Conservation (phyloP, 2,329 filamentous ascomycete species). For the Penicillium sp. region DNA sequence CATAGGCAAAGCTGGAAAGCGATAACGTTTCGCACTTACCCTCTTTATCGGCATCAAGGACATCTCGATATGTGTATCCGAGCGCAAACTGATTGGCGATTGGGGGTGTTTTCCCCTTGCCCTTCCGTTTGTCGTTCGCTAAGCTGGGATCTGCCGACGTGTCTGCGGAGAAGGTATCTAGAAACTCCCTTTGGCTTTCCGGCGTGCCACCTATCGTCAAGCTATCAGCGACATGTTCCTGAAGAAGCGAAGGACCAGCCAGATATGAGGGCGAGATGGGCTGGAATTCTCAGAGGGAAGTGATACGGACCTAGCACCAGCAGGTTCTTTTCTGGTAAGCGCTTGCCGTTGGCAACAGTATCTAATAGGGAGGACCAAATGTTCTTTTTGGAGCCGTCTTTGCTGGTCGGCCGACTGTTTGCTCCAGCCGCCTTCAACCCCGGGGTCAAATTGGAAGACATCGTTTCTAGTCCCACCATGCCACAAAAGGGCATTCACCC, state of each 20-base stretch:
- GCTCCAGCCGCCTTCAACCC: constrained; percentile 31
- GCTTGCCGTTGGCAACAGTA: constrained; percentile 82
- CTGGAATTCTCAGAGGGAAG: background rate
- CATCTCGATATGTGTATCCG: constrained; percentile 93
- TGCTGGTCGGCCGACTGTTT: constrained; percentile 48
- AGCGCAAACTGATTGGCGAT: constrained; percentile 89
- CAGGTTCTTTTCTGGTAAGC: constrained; percentile 86
- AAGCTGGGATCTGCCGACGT: constrained; percentile 38
- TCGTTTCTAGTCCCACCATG: constrained; percentile 38
- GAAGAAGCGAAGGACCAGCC: constrained; percentile 3
- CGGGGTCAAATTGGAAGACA: constrained; percentile 39
- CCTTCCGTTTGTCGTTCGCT: constrained; percentile 46
- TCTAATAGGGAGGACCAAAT: constrained; percentile 95
- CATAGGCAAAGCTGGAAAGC: background rate
- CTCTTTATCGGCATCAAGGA: constrained; percentile 89
- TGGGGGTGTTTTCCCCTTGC: constrained; percentile 63
- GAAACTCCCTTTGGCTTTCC: constrained; percentile 78
- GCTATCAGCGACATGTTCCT: constrained; percentile 18
- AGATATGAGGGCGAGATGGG: constrained; percentile 5
- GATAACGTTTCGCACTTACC: constrained; percentile 49
- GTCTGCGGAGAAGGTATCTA: constrained; percentile 56
- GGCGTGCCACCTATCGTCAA: constrained; percentile 66
- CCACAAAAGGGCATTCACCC: constrained; percentile 34
- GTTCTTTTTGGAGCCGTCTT: constrained; percentile 70
- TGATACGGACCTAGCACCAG: constrained; percentile 68